Evolutionary conservation across 805 yeast species (phyloP).

Genomic region (Wickerhamomyces subpelliculosus): DNA sequence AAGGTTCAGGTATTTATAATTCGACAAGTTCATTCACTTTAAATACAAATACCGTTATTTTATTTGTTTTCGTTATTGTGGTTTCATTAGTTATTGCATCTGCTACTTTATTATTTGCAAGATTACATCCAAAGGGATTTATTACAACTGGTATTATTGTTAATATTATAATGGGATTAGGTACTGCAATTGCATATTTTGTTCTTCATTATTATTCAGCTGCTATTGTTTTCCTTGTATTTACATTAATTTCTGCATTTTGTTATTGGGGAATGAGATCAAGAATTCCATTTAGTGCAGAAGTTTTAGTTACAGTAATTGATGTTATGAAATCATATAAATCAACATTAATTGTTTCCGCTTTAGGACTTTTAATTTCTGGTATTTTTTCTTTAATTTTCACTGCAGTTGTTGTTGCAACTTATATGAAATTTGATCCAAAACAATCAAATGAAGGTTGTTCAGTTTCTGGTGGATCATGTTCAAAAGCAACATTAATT

Average conservation of each 20-base stretch:
- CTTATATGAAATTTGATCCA: constrained; percentile 72
- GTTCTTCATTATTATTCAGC: constrained; percentile 68
- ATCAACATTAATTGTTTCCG: constrained; percentile 54
- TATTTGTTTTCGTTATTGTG: constrained; percentile 59
- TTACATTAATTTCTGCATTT: constrained; percentile 57
- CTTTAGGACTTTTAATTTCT: constrained; percentile 51
- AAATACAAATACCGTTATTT: constrained; percentile 66
- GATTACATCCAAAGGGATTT: constrained; percentile 58
- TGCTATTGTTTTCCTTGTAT: constrained; percentile 65
- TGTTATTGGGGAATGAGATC: constrained; percentile 67
- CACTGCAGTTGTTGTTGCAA: constrained; percentile 61
- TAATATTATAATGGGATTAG: constrained; percentile 63
- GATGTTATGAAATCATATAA: constrained; percentile 73
- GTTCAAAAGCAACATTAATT: constrained; percentile 54
- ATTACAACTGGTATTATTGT: constrained; percentile 62
- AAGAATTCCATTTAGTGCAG: constrained; percentile 69
- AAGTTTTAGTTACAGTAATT: constrained; percentile 63
- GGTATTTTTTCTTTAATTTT: constrained; percentile 63
- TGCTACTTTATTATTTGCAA: constrained; percentile 51
- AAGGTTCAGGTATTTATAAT: constrained; percentile 60
- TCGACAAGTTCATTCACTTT: constrained; percentile 49
- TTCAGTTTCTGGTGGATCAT: constrained; percentile 38
- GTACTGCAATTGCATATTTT: constrained; percentile 70
- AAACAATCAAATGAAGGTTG: constrained; percentile 47
- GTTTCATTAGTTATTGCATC: constrained; percentile 53